Base-by-base conservation (phyloP, 768 basidiomycete species). In the Suillus brevipes region DNA sequence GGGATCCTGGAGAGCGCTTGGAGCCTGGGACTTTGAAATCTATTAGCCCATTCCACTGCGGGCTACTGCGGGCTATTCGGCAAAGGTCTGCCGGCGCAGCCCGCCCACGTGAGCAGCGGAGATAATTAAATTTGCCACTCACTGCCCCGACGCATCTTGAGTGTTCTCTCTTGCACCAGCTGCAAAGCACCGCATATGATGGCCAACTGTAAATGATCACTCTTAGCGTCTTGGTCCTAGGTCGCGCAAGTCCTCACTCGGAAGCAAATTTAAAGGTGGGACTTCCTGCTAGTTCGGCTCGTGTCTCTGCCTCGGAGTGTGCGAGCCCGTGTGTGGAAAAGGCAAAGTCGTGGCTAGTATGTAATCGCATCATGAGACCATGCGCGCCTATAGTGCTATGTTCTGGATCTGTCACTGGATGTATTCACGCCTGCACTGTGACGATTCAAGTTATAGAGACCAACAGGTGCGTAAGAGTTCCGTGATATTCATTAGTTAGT, bases 381-480 rank as follows among this genome's bases (percentile, higher is more conserved):
- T 16, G 49, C 4, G 49, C 47, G 47, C 13, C 23, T 14, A 14
- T 25, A n/a, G n/a, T n/a, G 49, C 49, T 13, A 13, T 14, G 25
- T 16, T 50, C 14, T 12, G 49, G 25, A 25, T 3, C 13, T 4
- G 9, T 10, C 20, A 20, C 4, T 45, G 6, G 64, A 87, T 84
- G 72, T 90, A 90, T 71, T 92, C 93, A 55, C 89, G 86, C 77
- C 91, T 72, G 88, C 85, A 61, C 34, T 8, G 3, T 36, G 34
- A 36, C 92, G 87, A 74, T 94, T 94, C 69, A 94, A 83, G 65
- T 94, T 87, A 74, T 89, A 94, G 71, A 92, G 87, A 7, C 92
- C 91, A 69, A 94, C 93, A n/a, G 88, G 89, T 6, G 92, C 90
- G 74, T 92, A 92, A 34, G 85, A 81, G 65, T 87, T 83, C 47